Conservation (phyloP, 768 basidiomycete genomes). For the Auricularia heimuer region DNA sequence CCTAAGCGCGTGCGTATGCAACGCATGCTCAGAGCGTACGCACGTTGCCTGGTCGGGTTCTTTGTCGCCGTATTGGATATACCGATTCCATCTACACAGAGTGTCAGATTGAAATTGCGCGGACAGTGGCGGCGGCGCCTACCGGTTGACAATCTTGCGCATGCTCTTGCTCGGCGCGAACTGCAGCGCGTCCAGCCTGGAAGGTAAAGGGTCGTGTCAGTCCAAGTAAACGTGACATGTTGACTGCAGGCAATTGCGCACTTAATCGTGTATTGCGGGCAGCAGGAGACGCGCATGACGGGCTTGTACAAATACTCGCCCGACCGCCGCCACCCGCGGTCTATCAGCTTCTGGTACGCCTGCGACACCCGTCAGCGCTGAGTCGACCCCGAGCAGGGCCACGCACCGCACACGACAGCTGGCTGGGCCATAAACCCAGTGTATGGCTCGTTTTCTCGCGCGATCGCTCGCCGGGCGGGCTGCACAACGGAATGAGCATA, state of each 20-base stretch:
- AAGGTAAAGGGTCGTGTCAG: constrained; percentile 15
- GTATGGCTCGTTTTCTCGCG: constrained; percentile 2
- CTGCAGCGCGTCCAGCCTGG: constrained; percentile 52
- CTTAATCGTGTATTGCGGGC: constrained; percentile 94
- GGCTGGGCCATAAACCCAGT: constrained; percentile 2
- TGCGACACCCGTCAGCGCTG: constrained; percentile 19
- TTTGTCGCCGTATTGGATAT: constrained; percentile 39
- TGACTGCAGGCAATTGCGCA: constrained; percentile 21
- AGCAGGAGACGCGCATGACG: constrained; percentile 71
- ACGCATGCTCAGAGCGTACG: background rate
- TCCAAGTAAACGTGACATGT: constrained; percentile 9
- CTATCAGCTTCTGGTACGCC: constrained; percentile 76
- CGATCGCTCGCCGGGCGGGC: constrained; percentile 2
- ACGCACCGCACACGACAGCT: constrained; percentile 7
- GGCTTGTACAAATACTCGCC: constrained; percentile 85
- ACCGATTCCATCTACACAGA: constrained; percentile 58
- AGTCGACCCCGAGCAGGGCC: background rate
- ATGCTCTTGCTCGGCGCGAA: constrained; percentile 70
- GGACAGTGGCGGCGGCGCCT: constrained; percentile 5
- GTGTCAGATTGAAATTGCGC: background rate
- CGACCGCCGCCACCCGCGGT: constrained; percentile 77
- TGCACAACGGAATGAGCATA: background rate
- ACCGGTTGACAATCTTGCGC: constrained; percentile 67
- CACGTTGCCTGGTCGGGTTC: constrained; percentile 12
- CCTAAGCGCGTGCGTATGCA: background rate